Conservation (phyloP, 768 basidiomycete genomes). For the Suillus americanus region DNA sequence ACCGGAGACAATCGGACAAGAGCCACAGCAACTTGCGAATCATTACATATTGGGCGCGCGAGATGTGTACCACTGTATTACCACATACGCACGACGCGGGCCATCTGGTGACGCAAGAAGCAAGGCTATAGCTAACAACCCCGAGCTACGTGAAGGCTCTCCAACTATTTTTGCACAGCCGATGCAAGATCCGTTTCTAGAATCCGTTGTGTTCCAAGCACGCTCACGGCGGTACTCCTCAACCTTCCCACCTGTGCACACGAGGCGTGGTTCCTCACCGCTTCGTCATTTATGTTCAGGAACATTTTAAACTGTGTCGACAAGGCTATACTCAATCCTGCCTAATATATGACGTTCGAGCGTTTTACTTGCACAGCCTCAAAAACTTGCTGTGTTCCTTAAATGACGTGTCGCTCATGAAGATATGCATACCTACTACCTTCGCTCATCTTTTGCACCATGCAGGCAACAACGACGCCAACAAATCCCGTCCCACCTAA, state of each 20-base stretch:
- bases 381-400: neutral
- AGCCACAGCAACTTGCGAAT: neutral
- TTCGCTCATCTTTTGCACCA: neutral
- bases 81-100: neutral
- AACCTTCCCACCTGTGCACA: neutral
- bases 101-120: neutral
- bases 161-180: neutral
- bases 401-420: neutral
- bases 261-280: neutral
- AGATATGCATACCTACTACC: neutral
- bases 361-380: neutral
- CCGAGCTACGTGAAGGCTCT: neutral
- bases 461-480: slow-evolving; percentile 8
- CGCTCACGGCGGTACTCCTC: neutral
- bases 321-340: neutral
- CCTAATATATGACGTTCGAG: neutral
- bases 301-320: neutral
- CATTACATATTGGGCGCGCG: neutral
- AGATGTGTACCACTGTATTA: neutral
- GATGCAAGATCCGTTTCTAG: neutral
- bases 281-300: neutral
- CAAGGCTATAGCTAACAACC: neutral
- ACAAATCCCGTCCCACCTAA: neutral
- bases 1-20: neutral
- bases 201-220: neutral